These are phyloP conservation scores for Atalantia buxifolia DNA, from an alignment of 345 rosid species.

Conservation along the genomic window DNA sequence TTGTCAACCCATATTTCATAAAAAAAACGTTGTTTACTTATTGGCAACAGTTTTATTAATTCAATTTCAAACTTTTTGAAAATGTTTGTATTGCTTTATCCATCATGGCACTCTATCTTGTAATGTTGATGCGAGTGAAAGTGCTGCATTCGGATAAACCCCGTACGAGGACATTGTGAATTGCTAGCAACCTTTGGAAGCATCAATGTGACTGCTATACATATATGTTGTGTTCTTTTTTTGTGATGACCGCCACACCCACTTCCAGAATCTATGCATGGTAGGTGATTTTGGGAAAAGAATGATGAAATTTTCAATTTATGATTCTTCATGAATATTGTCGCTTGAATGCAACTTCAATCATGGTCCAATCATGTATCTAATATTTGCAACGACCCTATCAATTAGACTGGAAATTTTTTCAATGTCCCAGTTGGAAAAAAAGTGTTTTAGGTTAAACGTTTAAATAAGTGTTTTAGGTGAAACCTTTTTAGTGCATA, in stretches of 20 bases:
- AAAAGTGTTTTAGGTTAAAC: background rate
- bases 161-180: background rate
- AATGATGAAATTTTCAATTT: too few species aligned
- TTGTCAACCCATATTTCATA: background rate
- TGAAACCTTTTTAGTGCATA: too few species aligned
- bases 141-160: background rate
- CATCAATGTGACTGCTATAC: background rate
- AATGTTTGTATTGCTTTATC: background rate
- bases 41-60: background rate
- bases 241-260: background rate
- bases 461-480: too few species aligned
- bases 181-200: background rate
- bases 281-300: background rate
- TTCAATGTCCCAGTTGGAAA: background rate
- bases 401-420: too few species aligned
- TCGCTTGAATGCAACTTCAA: too few species aligned
- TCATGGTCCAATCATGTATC: background rate
- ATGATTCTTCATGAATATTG: too few species aligned
- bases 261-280: background rate
- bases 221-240: too few species aligned
- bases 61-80: background rate
- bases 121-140: background rate
- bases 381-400: too few species aligned
- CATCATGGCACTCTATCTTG: background rate
- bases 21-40: background rate